Percentiles rank a stretch among this genome's conserved stretches.
phyloP scores from a whole-genome alignment of 2,329 filamentous ascomycete species.

The Penicillium digitatum region DNA sequence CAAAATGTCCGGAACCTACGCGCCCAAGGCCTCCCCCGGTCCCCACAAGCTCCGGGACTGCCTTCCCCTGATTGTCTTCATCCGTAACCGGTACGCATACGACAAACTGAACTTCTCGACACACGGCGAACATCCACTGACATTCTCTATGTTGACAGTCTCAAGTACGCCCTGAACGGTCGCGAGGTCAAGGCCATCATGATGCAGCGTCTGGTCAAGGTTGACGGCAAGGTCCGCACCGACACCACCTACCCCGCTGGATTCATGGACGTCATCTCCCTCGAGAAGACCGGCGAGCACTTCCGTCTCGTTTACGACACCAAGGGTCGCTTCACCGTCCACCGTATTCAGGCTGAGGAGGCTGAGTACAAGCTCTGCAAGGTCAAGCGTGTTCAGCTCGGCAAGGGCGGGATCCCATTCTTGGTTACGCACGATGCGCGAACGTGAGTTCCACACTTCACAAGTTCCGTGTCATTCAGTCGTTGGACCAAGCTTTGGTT shows the following conservation, averaged over 20 bases:
- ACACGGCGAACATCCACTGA: conserved; percentile 8
- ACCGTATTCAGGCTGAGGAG: conserved; percentile 98
- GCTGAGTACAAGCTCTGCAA: conserved; percentile 99
- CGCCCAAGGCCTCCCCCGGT: conserved; percentile 69
- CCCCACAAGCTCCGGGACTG: conserved; percentile 99
- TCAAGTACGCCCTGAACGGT: conserved; percentile 99
- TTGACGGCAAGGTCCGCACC: conserved; percentile 99
- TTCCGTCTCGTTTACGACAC: conserved; percentile 99
- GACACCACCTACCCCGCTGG: conserved; percentile 95
- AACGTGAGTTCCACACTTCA: conserved; percentile 80
- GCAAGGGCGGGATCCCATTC: conserved; percentile 99
- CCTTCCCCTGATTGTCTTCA: conserved; percentile 98
- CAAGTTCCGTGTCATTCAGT: conserved; percentile 91
- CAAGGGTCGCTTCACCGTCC: conserved; percentile 99
- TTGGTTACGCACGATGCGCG: conserved; percentile 99
- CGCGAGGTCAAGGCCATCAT: conserved; percentile 97
- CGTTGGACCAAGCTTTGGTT: conserved; percentile 99
- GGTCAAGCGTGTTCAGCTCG: conserved; percentile 99
- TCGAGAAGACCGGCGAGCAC: conserved; percentile 99
- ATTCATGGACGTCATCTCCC: conserved; percentile 99
- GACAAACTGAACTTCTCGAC: background rate
- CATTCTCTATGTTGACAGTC: conserved; percentile 54
- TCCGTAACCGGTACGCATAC: conserved; percentile 62
- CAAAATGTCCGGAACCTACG: conserved; percentile 92
- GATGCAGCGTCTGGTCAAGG: conserved; percentile 99